Evolutionary conservation across 2,329 filamentous ascomycete species (phyloP).

Genomic region (Fusarium vanettenii): DNA sequence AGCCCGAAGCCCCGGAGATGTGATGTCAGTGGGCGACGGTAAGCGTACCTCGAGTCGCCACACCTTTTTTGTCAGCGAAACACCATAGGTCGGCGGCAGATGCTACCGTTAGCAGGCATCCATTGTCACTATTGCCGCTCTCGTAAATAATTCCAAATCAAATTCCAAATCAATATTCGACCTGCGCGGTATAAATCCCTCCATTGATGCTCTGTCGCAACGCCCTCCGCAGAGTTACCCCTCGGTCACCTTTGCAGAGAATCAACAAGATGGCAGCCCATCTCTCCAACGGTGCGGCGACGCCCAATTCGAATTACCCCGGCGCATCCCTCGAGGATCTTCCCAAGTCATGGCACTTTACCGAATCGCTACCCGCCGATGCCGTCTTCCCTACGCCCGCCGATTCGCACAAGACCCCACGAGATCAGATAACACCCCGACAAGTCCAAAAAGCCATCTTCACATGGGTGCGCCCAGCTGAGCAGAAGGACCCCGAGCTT

Average conservation of each 20-base stretch:
- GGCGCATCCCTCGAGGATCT: slow-evolving; percentile 63
- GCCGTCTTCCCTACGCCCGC: slow-evolving; percentile 81
- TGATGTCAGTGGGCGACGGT: slow-evolving; percentile 38
- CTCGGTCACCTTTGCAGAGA: slow-evolving; percentile 44
- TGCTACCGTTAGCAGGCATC: slow-evolving; percentile 7
- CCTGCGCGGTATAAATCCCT: slow-evolving; percentile 1
- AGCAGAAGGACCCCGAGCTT: slow-evolving; percentile 78
- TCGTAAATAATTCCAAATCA: background rate
- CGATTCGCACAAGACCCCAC: slow-evolving; percentile 82
- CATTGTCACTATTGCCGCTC: background rate
- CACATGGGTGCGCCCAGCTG: slow-evolving; percentile 89
- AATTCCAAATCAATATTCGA: slow-evolving; percentile 17
- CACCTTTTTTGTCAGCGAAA: slow-evolving; percentile 31
- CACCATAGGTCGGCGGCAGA: background rate
- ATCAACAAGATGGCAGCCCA: slow-evolving; percentile 48
- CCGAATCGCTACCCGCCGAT: slow-evolving; percentile 79
- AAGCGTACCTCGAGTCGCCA: slow-evolving; percentile 25
- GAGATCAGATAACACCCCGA: slow-evolving; percentile 81
- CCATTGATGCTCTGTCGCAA: slow-evolving; percentile 51
- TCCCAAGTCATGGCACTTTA: slow-evolving; percentile 74
- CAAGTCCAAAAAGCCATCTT: slow-evolving; percentile 87
- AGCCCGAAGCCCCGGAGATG: slow-evolving; percentile 18
- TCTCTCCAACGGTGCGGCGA: slow-evolving; percentile 44
- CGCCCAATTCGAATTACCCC: slow-evolving; percentile 22
- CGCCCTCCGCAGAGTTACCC: slow-evolving; percentile 46